phyloP scores from a whole-genome alignment of 495 filamentous ascomycete species.

The Talaromyces nanjingensis region DNA sequence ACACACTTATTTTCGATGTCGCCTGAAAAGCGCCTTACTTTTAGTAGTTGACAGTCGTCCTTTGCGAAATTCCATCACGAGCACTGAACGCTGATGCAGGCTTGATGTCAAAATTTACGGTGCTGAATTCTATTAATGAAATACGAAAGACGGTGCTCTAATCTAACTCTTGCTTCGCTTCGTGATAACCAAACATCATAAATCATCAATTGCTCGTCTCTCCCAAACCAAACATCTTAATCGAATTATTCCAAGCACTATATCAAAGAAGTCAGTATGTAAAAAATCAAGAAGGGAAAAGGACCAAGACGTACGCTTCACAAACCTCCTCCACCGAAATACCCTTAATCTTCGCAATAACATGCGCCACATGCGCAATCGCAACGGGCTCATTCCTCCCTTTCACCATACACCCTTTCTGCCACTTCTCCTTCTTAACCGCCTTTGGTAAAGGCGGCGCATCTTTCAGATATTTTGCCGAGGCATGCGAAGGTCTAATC shows the following conservation, averaged over 20 bases:
- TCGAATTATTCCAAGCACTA: slow-evolving; percentile 75
- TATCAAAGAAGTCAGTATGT: slow-evolving; percentile 13
- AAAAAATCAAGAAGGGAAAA: background rate
- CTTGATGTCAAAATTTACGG: background rate
- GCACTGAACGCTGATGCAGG: background rate
- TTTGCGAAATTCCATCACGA: background rate
- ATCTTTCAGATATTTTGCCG: slow-evolving; percentile 38
- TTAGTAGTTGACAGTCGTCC: too few relatives aligned
- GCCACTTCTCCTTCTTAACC: slow-evolving; percentile 96
- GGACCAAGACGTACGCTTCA: slow-evolving; percentile 55
- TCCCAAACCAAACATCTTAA: slow-evolving; percentile 70
- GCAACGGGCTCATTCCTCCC: slow-evolving; percentile 85
- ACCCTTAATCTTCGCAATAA: slow-evolving; percentile 79
- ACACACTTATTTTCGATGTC: too few relatives aligned
- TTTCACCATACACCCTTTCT: slow-evolving; percentile 75
- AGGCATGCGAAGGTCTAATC: slow-evolving; percentile 48
- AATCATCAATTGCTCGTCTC: slow-evolving; percentile 18
- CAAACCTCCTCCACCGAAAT: slow-evolving; percentile 71
- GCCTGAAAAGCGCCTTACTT: too few relatives aligned
- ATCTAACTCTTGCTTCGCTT: background rate
- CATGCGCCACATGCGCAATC: slow-evolving; percentile 77
- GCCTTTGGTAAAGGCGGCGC: slow-evolving; percentile 41
- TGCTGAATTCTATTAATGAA: background rate
- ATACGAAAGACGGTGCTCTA: background rate
- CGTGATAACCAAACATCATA: background rate